Evolutionary conservation across 106 monocot genomes (phyloP), one percentile per base, ranked within the genome.

Genomic region (Narthecium ossifragum): DNA sequence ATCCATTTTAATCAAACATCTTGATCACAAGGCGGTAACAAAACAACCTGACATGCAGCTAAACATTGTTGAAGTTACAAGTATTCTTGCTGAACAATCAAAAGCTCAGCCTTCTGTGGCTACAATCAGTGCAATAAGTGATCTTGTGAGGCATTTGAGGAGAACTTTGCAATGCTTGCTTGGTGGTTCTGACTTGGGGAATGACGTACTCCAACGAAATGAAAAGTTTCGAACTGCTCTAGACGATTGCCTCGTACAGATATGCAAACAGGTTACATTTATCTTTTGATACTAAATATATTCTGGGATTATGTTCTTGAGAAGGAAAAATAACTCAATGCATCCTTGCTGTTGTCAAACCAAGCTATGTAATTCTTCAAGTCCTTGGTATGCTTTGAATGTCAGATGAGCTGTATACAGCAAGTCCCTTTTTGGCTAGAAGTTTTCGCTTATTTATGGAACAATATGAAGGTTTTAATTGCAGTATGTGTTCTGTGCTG

Each of bases 261-360:
- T 93, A 55, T 82, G 79, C 28, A 79, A 73, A 55, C 88, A 89
- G 93, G 93, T 93, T 17, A n/a, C n/a, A n/a, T n/a, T n/a, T n/a
- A n/a, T n/a, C n/a, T n/a, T n/a, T n/a, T n/a, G n/a, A n/a, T n/a
- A n/a, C n/a, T n/a, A n/a, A n/a, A n/a, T n/a, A n/a, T n/a, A n/a
- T n/a, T n/a, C n/a, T n/a, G n/a, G n/a, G n/a, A n/a, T n/a, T n/a
- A n/a, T n/a, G n/a, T n/a, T n/a, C n/a, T n/a, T n/a, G n/a, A n/a
- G n/a, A n/a, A 15, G 46, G 4, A 46, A 46, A 46, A 46, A 46
- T 13, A 14, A 46, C 5, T 17, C 18, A 14, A 46, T 4, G 18
- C 46, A 36, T 36, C 6, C 38, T 8, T 10, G n/a, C 20, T 32
- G 36, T 26, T 53, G 8, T 20, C 53, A 26, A n/a, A n/a, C n/a